These are phyloP conservation scores for Juncus inflexus DNA, from an alignment of 176 grass and related monocot species.

Conservation along the genomic window DNA sequence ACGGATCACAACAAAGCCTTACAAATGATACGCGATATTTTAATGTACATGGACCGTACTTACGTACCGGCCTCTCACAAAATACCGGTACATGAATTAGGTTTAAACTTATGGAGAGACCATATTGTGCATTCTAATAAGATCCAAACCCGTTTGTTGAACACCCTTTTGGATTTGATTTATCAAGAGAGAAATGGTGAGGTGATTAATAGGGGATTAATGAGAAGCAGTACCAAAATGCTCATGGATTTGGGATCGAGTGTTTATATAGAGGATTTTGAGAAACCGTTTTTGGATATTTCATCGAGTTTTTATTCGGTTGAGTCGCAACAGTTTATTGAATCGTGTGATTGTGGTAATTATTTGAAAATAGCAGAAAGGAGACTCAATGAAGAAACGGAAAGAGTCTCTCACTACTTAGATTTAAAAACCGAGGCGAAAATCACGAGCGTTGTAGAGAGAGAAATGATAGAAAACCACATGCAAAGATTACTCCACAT, in stretches of 20 bases:
- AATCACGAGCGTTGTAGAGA: conserved; percentile 88
- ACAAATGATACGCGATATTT: conserved; percentile 90
- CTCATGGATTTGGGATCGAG: conserved; percentile 86
- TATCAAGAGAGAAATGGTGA: conserved; percentile 73
- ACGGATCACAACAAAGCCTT: conserved; percentile 87
- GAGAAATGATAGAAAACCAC: conserved; percentile 96
- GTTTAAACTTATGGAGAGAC: conserved; percentile 89
- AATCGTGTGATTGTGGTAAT: conserved; percentile 81
- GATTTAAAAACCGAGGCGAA: conserved; percentile 77
- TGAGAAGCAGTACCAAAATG: conserved; percentile 91
- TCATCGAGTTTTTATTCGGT: conserved; percentile 77
- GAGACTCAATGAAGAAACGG: conserved; percentile 90
- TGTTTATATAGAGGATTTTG: conserved; percentile 95
- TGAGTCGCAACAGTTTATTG: conserved; percentile 82
- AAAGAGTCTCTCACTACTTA: conserved; percentile 88
- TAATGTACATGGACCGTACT: conserved; percentile 97
- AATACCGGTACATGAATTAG: conserved; percentile 84
- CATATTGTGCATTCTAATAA: conserved; percentile 67
- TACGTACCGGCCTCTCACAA: conserved; percentile 52
- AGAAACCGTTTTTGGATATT: conserved; percentile 77
- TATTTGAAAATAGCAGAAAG: conserved; percentile 88
- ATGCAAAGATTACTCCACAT: conserved; percentile 88
- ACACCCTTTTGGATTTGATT: conserved; percentile 86
- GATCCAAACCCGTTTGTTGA: conserved; percentile 57
- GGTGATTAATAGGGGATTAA: conserved; percentile 78